Evolutionary conservation across 2,329 filamentous ascomycete species (phyloP), one percentile per base, ranked within the genome.

Genomic region (Cladosporium sp.): DNA sequence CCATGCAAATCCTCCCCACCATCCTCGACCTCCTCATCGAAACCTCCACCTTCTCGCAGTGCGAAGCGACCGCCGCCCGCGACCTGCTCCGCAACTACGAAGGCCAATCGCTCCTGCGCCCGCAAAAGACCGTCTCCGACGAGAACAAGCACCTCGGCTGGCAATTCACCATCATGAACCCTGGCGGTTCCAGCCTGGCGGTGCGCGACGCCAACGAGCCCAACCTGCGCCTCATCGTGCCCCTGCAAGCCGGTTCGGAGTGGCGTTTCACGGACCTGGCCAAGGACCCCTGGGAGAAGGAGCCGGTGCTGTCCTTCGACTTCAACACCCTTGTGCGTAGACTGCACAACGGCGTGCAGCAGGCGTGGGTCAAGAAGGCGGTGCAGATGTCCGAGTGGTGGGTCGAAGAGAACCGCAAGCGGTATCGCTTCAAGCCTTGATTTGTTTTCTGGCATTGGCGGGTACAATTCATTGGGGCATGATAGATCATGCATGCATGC

Each of bases 81-180:
- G 77, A 80, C 61, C 72, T 83, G 3, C 74, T 81, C 11, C 76
- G 79, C 21, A 74, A 81, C 51, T 83, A 83, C 71, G 79, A 83
- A 74, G 81, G 80, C 12, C 81, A 82, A 68, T 82, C 80, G 0
- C 74, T 83, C n/a, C 77, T 83, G 59, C 78, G 81, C 10, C 58
- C 64, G 24, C 58, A 60, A 41, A 61, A 62, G 32, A 60, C 55
- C 47, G 36, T 64, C 36, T 55, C 61, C 1, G 61, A 64, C 61
- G 61, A 55, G 51, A 64, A 47, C 61, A 64, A 64, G 61, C 61
- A 64, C 61, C 61, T 64, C 14, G 61, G 61, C 61, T 64, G 61
- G 61, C 61, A 64, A 26, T 64, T 64, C 61, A 64, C 61, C 49
- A 64, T 64, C 51, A 64, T 64, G 61, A 64, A 64, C 61, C 61